Conservation (phyloP, 2,329 filamentous ascomycete species). For the Ceratocystis lukuohia region DNA sequence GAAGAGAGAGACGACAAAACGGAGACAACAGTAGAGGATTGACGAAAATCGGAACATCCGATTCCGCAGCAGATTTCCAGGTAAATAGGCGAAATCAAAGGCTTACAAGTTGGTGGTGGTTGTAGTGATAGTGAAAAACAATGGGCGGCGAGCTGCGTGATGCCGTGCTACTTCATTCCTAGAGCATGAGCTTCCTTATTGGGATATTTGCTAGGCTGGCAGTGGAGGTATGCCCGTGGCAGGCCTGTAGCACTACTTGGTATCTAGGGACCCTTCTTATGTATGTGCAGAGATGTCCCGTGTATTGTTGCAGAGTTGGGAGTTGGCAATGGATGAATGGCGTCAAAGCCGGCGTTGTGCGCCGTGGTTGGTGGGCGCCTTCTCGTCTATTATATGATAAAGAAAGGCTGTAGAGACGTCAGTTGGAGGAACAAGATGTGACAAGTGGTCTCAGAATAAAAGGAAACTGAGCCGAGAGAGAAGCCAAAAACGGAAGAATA, state of each 20-base stretch:
- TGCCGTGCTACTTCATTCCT: slow-evolving; percentile 5
- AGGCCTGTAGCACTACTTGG: neutral
- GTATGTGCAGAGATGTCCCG: no score
- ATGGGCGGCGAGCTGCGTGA: neutral
- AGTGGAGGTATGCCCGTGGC: neutral
- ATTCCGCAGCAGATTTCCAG: neutral
- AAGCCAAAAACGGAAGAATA: neutral
- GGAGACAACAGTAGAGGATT: neutral
- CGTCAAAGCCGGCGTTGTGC: neutral
- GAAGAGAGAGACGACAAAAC: neutral
- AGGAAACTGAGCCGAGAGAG: neutral
- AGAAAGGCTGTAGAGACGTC: neutral
- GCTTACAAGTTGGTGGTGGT: neutral
- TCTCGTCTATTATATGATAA: neutral
- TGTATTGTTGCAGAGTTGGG: no score
- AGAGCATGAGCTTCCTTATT: slow-evolving; percentile 4
- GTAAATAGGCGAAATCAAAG: slow-evolving; percentile 8
- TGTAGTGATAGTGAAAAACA: neutral
- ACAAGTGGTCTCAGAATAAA: neutral
- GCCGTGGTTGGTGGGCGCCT: neutral
- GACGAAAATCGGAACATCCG: neutral
- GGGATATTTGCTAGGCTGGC: neutral
- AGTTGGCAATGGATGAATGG: slow-evolving; percentile 1
- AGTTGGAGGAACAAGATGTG: neutral
- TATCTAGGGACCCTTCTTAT: no score